Evolutionary conservation across 768 basidiomycete genomes (phyloP), one percentile per base, ranked within the genome.

Genomic region (Antrodiella citrinella): DNA sequence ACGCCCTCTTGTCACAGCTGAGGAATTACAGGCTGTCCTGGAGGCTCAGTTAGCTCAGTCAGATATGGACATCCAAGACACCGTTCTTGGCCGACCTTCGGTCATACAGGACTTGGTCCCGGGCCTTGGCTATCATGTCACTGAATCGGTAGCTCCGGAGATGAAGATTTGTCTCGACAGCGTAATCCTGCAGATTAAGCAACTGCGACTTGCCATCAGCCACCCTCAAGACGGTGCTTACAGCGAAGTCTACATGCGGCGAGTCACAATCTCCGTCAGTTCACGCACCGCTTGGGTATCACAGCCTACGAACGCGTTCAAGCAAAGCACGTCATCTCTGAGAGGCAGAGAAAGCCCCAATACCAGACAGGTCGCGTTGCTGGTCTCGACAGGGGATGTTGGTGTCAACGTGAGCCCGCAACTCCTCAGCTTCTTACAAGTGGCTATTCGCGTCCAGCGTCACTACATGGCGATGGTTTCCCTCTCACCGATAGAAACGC

Each of bases 351-450:
- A 52, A 51, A 45, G 46, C 20, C 44, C 48, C 18, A 49, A 47
- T 4, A 49, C 51, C 42, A 58, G 53, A 4, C 66, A 63, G n/a
- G 55, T 59, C 12, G 46, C 42, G 41, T 49, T 72, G 21, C 63
- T 69, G 18, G 40, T 79, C 22, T 62, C 68, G 20, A 35, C 76
- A 15, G 72, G 72, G 0, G 70, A 73, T 39, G 50, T 75, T 21
- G 63, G 65, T 13, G 52, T 81, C 45, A 60, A 60, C 4, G 67
- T 82, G 11, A 74, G 65, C n/a, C 81, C 84, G 19, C 76, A 76
- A 51, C 65, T 85, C 26, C 76, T 85, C 67, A 64, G 70, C 21
- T 84, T 84, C 56, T 72, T 75, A 9, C 81, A 77, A 63, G 69
- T 75, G 53, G 53, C 76, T 19, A 70, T 70, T 38, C 68, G 68